phyloP scores from a whole-genome alignment of 2,329 filamentous ascomycete genomes.

The Aspergillus pseudoviridinutans region DNA sequence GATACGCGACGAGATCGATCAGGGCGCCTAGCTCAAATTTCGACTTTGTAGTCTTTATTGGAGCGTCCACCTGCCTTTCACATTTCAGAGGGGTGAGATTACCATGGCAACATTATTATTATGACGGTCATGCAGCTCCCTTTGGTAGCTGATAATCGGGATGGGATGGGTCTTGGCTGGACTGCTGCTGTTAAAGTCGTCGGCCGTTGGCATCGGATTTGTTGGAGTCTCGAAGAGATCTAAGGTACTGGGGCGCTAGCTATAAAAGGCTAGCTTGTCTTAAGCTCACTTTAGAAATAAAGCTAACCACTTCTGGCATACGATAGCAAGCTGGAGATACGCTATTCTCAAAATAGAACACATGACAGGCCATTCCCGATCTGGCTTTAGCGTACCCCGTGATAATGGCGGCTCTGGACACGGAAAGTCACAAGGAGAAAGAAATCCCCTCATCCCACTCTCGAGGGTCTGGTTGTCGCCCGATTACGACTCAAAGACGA shows the following conservation, averaged over 20 bases:
- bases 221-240: background rate
- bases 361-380: slow-evolving; percentile 14
- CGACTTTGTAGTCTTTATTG: background rate
- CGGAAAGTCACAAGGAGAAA: background rate
- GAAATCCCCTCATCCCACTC: slow-evolving; percentile 4
- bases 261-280: background rate
- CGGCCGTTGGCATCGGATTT: no score
- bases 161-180: background rate
- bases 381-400: slow-evolving; percentile 21
- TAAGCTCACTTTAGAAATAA: slow-evolving; percentile 5
- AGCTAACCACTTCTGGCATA: slow-evolving; percentile 7
- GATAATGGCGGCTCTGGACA: slow-evolving; percentile 18
- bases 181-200: no score
- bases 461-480: background rate
- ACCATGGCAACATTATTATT: background rate
- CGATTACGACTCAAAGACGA: background rate
- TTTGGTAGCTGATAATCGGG: background rate
- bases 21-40: background rate
- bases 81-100: background rate
- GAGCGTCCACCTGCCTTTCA: background rate
- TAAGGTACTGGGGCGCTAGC: background rate
- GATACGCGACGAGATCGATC: background rate
- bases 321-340: slow-evolving; percentile 2
- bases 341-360: slow-evolving; percentile 20
- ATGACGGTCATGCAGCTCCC: background rate